These are phyloP conservation scores for Darksidea phi DNA, from an alignment of 495 filamentous ascomycete species.

Conservation along the genomic window DNA sequence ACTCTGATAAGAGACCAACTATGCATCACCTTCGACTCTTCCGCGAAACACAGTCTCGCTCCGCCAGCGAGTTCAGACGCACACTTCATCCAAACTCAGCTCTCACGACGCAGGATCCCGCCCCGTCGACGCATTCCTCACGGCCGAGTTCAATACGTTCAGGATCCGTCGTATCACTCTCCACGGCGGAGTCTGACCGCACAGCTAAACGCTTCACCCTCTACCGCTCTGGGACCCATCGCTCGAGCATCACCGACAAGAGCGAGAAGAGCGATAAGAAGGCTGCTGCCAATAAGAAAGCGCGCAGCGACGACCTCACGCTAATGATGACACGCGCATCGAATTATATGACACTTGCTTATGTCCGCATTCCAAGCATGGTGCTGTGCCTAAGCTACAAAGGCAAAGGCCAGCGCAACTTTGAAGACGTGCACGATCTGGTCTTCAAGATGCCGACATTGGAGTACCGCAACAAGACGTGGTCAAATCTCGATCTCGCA, in stretches of 20 bases:
- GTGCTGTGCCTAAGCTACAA: constrained; percentile 97
- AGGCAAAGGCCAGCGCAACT: constrained; percentile 87
- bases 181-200: constrained; percentile 49
- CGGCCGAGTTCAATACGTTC: constrained; percentile 53
- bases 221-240: constrained; percentile 43
- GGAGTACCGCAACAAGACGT: constrained; percentile 97
- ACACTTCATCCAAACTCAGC: constrained; percentile 19
- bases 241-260: constrained; percentile 47
- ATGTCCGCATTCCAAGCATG: constrained; percentile 90
- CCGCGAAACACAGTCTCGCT: constrained; percentile 9
- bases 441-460: constrained; percentile 93
- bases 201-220: constrained; percentile 56
- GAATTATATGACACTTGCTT: constrained; percentile 95
- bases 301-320: constrained; percentile 82
- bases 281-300: constrained; percentile 41
- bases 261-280: constrained; percentile 41
- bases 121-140: constrained; percentile 6
- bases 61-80: constrained; percentile 14
- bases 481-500: constrained; percentile 95
- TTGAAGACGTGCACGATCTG: constrained; percentile 95
- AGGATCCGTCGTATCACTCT: constrained; percentile 51
- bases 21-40: constrained; percentile 40
- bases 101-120: neutral
- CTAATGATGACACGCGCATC: constrained; percentile 96
- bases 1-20: constrained; percentile 17